Conservation (phyloP, 495 filamentous ascomycete species). For the Penicillium malachiteum region DNA sequence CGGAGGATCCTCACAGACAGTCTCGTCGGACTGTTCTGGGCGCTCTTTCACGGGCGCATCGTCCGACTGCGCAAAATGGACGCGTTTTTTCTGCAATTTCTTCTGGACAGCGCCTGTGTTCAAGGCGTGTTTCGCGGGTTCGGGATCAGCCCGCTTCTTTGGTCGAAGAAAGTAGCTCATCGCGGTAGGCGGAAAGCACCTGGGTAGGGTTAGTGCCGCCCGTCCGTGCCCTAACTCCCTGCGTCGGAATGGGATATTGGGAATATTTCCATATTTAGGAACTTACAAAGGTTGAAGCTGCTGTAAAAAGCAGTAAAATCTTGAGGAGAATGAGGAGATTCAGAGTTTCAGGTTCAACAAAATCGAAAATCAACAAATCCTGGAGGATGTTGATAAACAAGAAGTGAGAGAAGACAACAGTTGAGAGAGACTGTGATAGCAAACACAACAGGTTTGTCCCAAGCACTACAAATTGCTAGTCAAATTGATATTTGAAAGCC, state of each 20-base stretch:
- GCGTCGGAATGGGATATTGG: neutral
- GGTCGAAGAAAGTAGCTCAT: slow-evolving; percentile 21
- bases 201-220: slow-evolving; percentile 27
- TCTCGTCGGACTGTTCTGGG: neutral
- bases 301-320: too few relatives aligned
- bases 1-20: slow-evolving; percentile 14
- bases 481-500: too few relatives aligned
- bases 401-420: too few relatives aligned
- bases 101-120: slow-evolving; percentile 16
- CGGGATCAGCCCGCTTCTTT: slow-evolving; percentile 13
- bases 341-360: too few relatives aligned
- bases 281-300: too few relatives aligned
- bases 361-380: too few relatives aligned
- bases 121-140: slow-evolving; percentile 6
- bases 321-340: too few relatives aligned
- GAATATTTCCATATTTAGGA: too few relatives aligned
- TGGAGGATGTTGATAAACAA: too few relatives aligned
- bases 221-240: slow-evolving; percentile 19
- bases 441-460: too few relatives aligned
- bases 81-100: slow-evolving; percentile 18
- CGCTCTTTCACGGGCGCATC: slow-evolving; percentile 9
- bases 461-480: too few relatives aligned
- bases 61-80: slow-evolving; percentile 1
- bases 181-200: slow-evolving; percentile 24
- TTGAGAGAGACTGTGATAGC: too few relatives aligned